These are phyloP conservation scores for Fraxinus nigra DNA, from an alignment of 305 asterid species.

Conservation along the genomic window DNA sequence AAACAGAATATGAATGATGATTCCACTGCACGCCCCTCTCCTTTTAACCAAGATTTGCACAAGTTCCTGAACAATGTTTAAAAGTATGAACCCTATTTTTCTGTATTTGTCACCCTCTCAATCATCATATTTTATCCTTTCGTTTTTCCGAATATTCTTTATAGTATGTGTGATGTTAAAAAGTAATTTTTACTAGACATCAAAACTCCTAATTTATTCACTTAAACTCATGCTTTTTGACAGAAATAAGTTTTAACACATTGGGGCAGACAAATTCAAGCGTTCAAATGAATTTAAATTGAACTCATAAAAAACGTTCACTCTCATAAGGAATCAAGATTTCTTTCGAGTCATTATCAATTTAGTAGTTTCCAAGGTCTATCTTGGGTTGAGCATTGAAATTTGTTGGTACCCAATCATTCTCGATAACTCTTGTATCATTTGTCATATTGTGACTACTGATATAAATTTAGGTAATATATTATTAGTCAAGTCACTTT, in stretches of 20 bases:
- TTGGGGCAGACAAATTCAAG: background rate
- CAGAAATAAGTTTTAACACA: too few relatives aligned
- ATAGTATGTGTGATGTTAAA: background rate
- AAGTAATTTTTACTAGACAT: background rate
- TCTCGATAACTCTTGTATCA: background rate
- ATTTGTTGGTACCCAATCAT: background rate
- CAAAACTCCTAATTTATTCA: background rate
- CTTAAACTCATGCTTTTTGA: background rate
- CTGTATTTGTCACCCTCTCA: conserved; percentile 36
- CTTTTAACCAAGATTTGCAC: conserved; percentile 35
- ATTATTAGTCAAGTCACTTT: background rate
- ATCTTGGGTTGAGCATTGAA: background rate
- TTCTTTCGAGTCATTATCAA: background rate
- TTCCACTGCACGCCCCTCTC: conserved; percentile 41
- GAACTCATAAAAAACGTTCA: background rate
- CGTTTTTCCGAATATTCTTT: background rate
- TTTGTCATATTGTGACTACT: background rate
- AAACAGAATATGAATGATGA: conserved; percentile 32
- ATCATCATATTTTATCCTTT: conserved; percentile 37
- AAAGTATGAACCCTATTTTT: conserved; percentile 15
- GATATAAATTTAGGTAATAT: background rate
- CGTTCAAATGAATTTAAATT: background rate
- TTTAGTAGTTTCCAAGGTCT: background rate
- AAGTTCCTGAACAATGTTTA: conserved; percentile 18
- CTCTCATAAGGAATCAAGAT: background rate